Percentiles rank a stretch among this genome's conserved stretches.
These are phyloP conservation scores for Catharanthus roseus DNA, from an alignment of 257 asterid species.

Conservation along the genomic window DNA sequence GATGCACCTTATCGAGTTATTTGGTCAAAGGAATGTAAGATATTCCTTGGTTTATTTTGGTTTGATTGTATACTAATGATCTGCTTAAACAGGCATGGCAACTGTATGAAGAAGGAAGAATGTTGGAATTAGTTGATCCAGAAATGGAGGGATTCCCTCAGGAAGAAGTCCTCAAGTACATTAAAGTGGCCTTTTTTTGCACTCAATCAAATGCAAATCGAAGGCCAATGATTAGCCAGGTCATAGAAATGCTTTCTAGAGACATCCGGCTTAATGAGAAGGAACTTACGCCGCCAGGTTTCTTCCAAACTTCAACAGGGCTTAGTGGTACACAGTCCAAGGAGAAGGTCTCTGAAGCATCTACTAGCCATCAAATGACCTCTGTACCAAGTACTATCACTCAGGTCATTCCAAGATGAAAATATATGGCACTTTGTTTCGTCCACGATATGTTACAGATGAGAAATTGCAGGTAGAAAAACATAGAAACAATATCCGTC, in stretches of 20 bases:
- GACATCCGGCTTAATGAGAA: slow-evolving; percentile 64
- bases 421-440: slow-evolving; percentile 10
- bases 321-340: slow-evolving; percentile 26
- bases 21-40: background rate
- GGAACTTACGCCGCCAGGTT: slow-evolving; percentile 79
- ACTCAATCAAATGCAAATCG: slow-evolving; percentile 72
- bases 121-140: slow-evolving; percentile 71
- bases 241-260: slow-evolving; percentile 65
- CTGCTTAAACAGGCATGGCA: slow-evolving; percentile 65
- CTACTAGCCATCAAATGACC: slow-evolving; percentile 51
- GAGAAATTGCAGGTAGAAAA: background rate
- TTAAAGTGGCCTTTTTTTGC: slow-evolving; percentile 89
- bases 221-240: slow-evolving; percentile 92
- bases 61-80: background rate
- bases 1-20: too few relatives aligned
- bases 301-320: slow-evolving; percentile 46
- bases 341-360: slow-evolving; percentile 45
- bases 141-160: slow-evolving; percentile 55
- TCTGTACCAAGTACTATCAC: slow-evolving; percentile 50
- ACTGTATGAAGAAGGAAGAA: slow-evolving; percentile 51
- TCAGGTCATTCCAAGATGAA: slow-evolving; percentile 62
- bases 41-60: background rate
- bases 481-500: slow-evolving; percentile 1
- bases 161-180: slow-evolving; percentile 55
- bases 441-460: background rate